Percentiles rank a stretch among this genome's conserved stretches.
Conservation (phyloP, 352 stramenopile genomes). For the Phytophthora sp. region DNA sequence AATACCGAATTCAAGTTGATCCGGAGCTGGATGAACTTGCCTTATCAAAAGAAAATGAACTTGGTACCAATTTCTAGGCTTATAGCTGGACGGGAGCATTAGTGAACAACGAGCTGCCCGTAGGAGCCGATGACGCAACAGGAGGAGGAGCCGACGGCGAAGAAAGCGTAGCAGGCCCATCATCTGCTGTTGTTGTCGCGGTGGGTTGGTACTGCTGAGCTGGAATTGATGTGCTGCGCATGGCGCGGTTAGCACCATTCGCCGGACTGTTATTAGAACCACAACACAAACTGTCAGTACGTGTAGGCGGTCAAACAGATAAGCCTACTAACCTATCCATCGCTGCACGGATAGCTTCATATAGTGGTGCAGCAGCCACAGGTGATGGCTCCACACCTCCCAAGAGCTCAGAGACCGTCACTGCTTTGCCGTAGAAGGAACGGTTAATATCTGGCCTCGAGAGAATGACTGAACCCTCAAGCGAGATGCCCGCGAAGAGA, state of each 20-base stretch:
- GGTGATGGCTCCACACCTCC: conserved; percentile 79
- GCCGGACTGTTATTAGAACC: conserved; percentile 53
- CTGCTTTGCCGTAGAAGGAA: conserved; percentile 90
- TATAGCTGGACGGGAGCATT: conserved; percentile 58
- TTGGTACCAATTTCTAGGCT: background rate
- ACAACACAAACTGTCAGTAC: conserved; percentile 4
- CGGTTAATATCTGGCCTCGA: conserved; percentile 90
- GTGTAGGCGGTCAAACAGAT: background rate
- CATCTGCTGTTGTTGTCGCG: conserved; percentile 1
- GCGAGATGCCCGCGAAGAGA: conserved; percentile 88
- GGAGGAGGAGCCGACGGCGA: conserved; percentile 7
- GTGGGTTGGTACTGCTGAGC: conserved; percentile 9
- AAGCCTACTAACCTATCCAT: conserved; percentile 63
- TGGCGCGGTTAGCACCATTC: conserved; percentile 64
- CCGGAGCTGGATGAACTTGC: conserved; percentile 1
- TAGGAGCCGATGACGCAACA: conserved; percentile 25
- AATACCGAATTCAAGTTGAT: conserved; percentile 26
- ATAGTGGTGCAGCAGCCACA: conserved; percentile 81
- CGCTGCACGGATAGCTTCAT: conserved; percentile 77
- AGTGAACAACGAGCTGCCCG: conserved; percentile 32
- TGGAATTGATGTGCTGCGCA: conserved; percentile 26
- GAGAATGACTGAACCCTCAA: conserved; percentile 92
- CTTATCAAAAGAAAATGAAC: background rate
- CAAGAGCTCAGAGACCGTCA: conserved; percentile 77
- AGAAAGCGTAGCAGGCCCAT: background rate